phyloP scores from a whole-genome alignment of 805 yeast species.

The Candida glaebosa region DNA sequence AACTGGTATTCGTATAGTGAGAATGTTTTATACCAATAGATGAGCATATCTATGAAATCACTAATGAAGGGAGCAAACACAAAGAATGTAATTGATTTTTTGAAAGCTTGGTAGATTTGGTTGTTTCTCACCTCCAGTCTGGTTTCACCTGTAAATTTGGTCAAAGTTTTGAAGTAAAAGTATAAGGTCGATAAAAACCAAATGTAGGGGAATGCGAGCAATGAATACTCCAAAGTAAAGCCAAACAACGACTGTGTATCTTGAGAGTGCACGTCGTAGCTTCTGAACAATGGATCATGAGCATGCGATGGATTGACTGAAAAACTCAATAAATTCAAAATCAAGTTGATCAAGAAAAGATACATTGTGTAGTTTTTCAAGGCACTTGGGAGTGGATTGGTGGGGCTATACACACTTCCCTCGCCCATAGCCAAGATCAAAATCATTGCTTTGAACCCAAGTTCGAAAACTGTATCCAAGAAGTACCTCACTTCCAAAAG shows the following conservation, averaged over 20 bases:
- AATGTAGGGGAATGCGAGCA: conserved; percentile 8
- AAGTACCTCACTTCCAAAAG: background rate
- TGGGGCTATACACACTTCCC: conserved; percentile 28
- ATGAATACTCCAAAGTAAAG: conserved; percentile 1
- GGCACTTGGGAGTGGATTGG: conserved; percentile 8
- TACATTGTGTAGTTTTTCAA: conserved; percentile 17
- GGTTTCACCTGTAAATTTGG: conserved; percentile 16
- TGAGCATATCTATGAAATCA: conserved; percentile 4
- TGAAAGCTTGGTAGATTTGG: conserved; percentile 19
- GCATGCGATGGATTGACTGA: background rate
- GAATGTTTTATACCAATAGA: background rate
- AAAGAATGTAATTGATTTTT: conserved; percentile 22
- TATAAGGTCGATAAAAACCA: conserved; percentile 15
- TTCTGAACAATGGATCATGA: conserved; percentile 1
- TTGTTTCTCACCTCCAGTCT: conserved; percentile 10
- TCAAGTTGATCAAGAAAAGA: conserved; percentile 5
- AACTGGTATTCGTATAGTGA: background rate
- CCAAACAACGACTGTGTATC: conserved; percentile 2
- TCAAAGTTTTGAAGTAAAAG: conserved; percentile 25
- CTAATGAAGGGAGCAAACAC: conserved; percentile 22
- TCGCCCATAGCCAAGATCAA: conserved; percentile 33
- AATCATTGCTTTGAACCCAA: conserved; percentile 7
- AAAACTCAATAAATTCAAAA: background rate
- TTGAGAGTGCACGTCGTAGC: background rate
- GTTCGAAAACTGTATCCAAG: background rate